Conservation (phyloP, 1,284 basidiomycete genomes). For the Prillingera fragicola region DNA sequence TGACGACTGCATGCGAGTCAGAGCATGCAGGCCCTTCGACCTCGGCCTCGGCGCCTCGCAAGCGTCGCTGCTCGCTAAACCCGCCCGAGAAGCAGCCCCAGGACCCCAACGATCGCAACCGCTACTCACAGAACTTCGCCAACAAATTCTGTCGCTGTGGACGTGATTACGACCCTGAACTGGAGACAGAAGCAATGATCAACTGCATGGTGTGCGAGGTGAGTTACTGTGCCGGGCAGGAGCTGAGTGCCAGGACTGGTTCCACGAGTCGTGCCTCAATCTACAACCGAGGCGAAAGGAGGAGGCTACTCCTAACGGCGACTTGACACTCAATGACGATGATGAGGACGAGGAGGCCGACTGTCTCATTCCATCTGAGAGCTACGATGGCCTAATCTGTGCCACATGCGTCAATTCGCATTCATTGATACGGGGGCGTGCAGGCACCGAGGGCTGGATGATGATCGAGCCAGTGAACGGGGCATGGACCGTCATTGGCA, state of each 20-base stretch:
- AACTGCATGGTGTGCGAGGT: conserved; percentile 46
- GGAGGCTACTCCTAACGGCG: not conserved
- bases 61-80: conserved; percentile 30
- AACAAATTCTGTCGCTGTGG: conserved; percentile 47
- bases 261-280: conserved; percentile 44
- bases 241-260: conserved; percentile 35
- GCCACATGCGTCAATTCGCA: conserved; percentile 24
- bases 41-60: not conserved
- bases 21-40: not conserved
- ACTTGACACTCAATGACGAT: conserved; percentile 19
- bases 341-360: conserved; percentile 38
- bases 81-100: conserved; percentile 31
- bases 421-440: conserved; percentile 11
- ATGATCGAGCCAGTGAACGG: conserved; percentile 32
- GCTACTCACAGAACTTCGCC: conserved; percentile 37
- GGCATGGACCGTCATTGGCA: conserved; percentile 25
- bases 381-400: conserved; percentile 45
- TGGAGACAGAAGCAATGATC: conserved; percentile 46
- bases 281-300: conserved; percentile 17
- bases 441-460: conserved; percentile 43
- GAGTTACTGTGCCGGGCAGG: conserved; percentile 6
- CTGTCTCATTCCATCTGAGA: conserved; percentile 39
- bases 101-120: conserved; percentile 33
- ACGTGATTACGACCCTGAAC: conserved; percentile 44
- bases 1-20: conserved; percentile 6